phyloP scores from a whole-genome alignment of 73 alveolate species.

The Paramecium tetraurelia region DNA sequence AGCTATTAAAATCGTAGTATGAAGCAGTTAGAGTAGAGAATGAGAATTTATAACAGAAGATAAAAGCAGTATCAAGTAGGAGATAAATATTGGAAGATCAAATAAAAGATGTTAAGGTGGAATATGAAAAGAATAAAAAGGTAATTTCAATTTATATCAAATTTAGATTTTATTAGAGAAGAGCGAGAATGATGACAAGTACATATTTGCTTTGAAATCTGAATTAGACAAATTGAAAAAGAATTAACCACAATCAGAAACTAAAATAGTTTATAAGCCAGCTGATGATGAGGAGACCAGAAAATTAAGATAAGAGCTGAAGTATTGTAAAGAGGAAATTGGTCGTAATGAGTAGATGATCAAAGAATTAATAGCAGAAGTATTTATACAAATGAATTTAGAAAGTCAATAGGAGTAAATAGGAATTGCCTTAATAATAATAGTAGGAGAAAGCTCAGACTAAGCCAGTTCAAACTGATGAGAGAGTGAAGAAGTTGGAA shows the following conservation, averaged over 20 bases:
- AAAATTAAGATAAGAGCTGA: conserved; percentile 40
- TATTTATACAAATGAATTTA: not conserved
- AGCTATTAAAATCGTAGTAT: conserved; percentile 19
- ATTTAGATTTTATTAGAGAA: conserved; percentile 50
- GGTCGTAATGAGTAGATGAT: conserved; percentile 48
- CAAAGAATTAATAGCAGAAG: conserved; percentile 60
- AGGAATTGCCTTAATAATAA: not conserved
- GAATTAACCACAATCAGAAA: conserved; percentile 26
- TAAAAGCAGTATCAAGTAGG: conserved; percentile 62
- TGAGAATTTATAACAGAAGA: conserved; percentile 40
- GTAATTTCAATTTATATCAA: not conserved
- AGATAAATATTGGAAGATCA: conserved; percentile 48
- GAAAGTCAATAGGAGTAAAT: not conserved
- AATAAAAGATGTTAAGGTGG: conserved; percentile 49
- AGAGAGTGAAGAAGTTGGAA: conserved; percentile 38
- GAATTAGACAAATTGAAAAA: conserved; percentile 45
- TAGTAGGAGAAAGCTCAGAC: not conserved
- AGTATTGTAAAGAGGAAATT: conserved; percentile 42
- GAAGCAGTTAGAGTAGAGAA: not conserved
- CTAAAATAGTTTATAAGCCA: conserved; percentile 48
- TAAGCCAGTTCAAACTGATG: not conserved
- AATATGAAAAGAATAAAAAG: conserved; percentile 60
- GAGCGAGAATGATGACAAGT: conserved; percentile 60
- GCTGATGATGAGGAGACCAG: conserved; percentile 57
- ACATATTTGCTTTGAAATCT: conserved; percentile 55